These are phyloP conservation scores for Gymnopus androsaceus DNA, from an alignment of 1,284 basidiomycete species.

Conservation along the genomic window DNA sequence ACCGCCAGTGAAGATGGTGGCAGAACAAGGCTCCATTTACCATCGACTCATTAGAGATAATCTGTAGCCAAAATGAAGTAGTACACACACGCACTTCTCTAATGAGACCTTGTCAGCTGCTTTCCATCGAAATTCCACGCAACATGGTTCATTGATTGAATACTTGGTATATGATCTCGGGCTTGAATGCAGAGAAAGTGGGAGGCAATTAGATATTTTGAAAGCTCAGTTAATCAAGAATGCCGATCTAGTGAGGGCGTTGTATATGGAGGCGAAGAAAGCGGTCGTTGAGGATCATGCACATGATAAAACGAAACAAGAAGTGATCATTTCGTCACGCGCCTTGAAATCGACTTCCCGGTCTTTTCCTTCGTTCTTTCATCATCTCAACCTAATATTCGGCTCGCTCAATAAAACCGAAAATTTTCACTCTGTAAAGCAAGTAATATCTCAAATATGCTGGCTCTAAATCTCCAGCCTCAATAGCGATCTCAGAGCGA, in stretches of 20 bases:
- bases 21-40: slow-evolving; percentile 67
- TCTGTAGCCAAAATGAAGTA: background rate
- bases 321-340: no score
- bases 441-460: no score
- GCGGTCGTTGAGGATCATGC: slow-evolving; percentile 62
- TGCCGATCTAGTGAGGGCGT: slow-evolving; percentile 33
- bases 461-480: no score
- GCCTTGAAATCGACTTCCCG: background rate
- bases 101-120: slow-evolving; percentile 76
- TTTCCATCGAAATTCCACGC: slow-evolving; percentile 83
- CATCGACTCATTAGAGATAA: slow-evolving; percentile 1
- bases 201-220: slow-evolving; percentile 46
- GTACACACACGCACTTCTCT: slow-evolving; percentile 66
- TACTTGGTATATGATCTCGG: slow-evolving; percentile 62
- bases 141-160: slow-evolving; percentile 69
- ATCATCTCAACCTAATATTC: no score
- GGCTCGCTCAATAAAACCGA: no score
- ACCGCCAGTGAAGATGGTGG: slow-evolving; percentile 62
- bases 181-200: slow-evolving; percentile 75
- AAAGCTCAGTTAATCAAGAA: slow-evolving; percentile 12
- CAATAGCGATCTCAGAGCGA: no score
- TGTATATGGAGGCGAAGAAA: slow-evolving; percentile 70
- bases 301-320: background rate
- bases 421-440: no score
- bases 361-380: no score